These are phyloP conservation scores for Tillandsia fasciculata DNA, from an alignment of 176 grass and related monocot genomes.

Conservation along the genomic window DNA sequence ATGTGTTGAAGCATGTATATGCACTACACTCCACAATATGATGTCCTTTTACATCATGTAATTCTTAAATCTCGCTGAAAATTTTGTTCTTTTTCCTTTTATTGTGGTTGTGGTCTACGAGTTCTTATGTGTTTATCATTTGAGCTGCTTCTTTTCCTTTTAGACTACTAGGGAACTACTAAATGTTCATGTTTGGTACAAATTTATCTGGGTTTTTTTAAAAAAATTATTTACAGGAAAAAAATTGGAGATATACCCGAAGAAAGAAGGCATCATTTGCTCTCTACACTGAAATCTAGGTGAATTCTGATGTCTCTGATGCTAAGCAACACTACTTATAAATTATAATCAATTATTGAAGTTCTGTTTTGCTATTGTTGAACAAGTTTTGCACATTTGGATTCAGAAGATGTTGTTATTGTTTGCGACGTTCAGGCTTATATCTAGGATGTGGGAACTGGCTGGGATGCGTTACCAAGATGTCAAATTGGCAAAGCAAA, in stretches of 20 bases:
- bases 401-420: background rate
- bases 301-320: background rate
- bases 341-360: slow-evolving; percentile 1
- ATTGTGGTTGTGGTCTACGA: no score
- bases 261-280: slow-evolving; percentile 19
- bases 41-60: background rate
- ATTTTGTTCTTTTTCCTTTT: no score
- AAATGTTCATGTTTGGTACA: background rate
- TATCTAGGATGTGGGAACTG: slow-evolving; percentile 21
- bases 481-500: slow-evolving; percentile 21
- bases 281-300: slow-evolving; percentile 14
- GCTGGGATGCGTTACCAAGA: slow-evolving; percentile 18
- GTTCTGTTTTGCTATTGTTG: background rate
- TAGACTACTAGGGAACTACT: background rate
- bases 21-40: no score
- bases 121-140: no score
- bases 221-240: slow-evolving; percentile 10
- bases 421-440: slow-evolving; percentile 7
- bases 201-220: background rate
- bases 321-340: background rate
- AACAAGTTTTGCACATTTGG: background rate
- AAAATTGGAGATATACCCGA: slow-evolving; percentile 29
- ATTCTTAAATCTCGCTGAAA: no score
- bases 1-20: background rate
- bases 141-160: background rate